phyloP scores from a whole-genome alignment of 2,329 filamentous ascomycete species.

The Xylaria sp. region DNA sequence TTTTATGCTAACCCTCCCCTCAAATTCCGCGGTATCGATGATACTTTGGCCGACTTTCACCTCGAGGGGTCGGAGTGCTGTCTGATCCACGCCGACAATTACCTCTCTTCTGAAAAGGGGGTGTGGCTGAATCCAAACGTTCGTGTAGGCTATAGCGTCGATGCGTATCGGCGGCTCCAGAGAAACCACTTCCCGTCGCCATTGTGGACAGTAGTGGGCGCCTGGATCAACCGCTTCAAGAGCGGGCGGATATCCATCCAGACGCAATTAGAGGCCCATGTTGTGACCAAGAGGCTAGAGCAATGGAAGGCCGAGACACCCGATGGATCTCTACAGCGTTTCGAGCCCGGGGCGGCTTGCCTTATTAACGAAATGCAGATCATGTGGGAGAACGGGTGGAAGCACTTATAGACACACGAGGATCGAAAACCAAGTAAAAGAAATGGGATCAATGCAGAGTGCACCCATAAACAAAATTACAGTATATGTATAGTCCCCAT shows the following conservation, averaged over 20 bases:
- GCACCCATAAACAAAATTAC: slow-evolving; percentile 4
- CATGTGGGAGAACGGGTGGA: slow-evolving; percentile 68
- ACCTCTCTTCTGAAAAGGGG: slow-evolving; percentile 55
- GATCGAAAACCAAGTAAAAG: background rate
- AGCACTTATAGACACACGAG: slow-evolving; percentile 58
- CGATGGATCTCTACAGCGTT: slow-evolving; percentile 45
- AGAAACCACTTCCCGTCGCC: slow-evolving; percentile 54
- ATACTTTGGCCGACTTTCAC: slow-evolving; percentile 63
- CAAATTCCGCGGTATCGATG: slow-evolving; percentile 70
- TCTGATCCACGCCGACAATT: slow-evolving; percentile 69
- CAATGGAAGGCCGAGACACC: slow-evolving; percentile 54
- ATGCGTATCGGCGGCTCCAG: slow-evolving; percentile 53
- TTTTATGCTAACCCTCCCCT: slow-evolving; percentile 61
- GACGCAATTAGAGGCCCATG: slow-evolving; percentile 51
- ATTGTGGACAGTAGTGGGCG: slow-evolving; percentile 58
- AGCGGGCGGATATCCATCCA: slow-evolving; percentile 50
- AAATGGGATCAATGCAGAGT: background rate
- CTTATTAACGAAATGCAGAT: slow-evolving; percentile 71
- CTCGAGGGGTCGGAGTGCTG: slow-evolving; percentile 73
- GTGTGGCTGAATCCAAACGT: slow-evolving; percentile 67
- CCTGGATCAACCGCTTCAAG: slow-evolving; percentile 52
- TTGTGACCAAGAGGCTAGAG: slow-evolving; percentile 55
- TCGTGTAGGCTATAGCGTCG: slow-evolving; percentile 61
- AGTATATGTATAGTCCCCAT: slow-evolving; percentile 25
- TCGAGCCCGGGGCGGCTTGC: slow-evolving; percentile 60